These are phyloP conservation scores for Elaeis oleifera DNA, from an alignment of 202 grass and related monocot genomes.

Conservation along the genomic window DNA sequence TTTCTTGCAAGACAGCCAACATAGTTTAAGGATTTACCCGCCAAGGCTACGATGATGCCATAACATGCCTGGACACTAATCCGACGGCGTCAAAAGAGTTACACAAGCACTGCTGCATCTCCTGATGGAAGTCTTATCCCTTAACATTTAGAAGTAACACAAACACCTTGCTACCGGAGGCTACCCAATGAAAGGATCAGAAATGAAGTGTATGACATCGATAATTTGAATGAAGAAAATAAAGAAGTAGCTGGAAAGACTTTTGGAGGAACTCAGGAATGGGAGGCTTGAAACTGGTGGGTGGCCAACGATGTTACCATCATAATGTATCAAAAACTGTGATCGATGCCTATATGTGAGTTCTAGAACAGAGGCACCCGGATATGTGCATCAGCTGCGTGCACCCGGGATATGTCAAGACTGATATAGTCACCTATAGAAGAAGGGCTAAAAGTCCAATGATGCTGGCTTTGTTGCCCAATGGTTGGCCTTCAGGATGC, in stretches of 20 bases:
- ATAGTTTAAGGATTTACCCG: constrained; percentile 27
- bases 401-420: constrained; percentile 37
- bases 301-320: constrained; percentile 59
- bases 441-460: constrained; percentile 47
- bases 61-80: constrained; percentile 49
- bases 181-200: constrained; percentile 53
- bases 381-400: constrained; percentile 63
- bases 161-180: constrained; percentile 18
- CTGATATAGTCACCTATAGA: no score
- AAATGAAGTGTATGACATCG: constrained; percentile 25
- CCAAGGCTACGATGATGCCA: constrained; percentile 16
- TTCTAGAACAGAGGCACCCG: constrained; percentile 43
- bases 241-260: constrained; percentile 2
- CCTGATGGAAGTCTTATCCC: not conserved
- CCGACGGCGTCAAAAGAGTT: constrained; percentile 47
- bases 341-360: constrained; percentile 52
- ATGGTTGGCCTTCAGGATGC: not conserved
- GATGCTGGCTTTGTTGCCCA: constrained; percentile 40
- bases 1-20: constrained; percentile 43
- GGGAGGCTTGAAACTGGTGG: constrained; percentile 36
- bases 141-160: no score
- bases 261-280: constrained; percentile 49
- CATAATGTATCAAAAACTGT: constrained; percentile 58
- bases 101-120: constrained; percentile 57
- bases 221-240: constrained; percentile 6